A percentile compares a stretch with the other conserved stretches of the same genome.
Conservation (phyloP, 129 eudicot species). For the Flaveria trinervia region DNA sequence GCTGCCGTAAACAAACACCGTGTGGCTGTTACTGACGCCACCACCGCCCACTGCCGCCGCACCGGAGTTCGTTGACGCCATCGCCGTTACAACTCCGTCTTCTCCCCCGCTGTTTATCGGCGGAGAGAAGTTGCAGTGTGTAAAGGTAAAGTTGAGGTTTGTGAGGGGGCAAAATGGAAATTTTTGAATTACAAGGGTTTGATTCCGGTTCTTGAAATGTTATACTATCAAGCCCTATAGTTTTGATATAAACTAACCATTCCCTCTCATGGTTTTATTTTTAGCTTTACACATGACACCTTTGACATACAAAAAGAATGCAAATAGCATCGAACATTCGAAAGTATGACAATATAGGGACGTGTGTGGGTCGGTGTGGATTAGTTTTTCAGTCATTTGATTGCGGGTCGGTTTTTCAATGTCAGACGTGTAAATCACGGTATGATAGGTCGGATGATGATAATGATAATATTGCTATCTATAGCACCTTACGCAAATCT, state of each 20-base stretch:
- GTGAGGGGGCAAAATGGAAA: background rate
- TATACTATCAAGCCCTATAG: background rate
- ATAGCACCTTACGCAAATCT: no score
- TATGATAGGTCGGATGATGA: no score
- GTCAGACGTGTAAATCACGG: no score
- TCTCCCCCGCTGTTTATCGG: background rate
- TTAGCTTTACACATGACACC: no score
- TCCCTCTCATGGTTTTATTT: background rate
- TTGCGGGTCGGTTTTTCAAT: no score
- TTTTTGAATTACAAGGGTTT: background rate
- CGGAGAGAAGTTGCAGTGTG: no score
- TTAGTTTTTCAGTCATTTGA: no score
- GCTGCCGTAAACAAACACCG: constrained; percentile 90
- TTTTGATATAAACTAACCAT: background rate
- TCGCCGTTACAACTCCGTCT: constrained; percentile 21
- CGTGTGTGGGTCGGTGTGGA: no score
- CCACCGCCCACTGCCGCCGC: constrained; percentile 21
- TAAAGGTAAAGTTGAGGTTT: background rate
- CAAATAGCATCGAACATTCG: no score
- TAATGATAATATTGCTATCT: no score
- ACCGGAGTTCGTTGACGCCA: constrained; percentile 32
- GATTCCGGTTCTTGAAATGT: background rate
- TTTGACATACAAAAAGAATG: no score
- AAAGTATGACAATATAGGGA: no score
- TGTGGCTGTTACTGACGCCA: constrained; percentile 13